Evolutionary conservation across 495 filamentous ascomycete genomes (phyloP).

Genomic region (Penicillium salamii): DNA sequence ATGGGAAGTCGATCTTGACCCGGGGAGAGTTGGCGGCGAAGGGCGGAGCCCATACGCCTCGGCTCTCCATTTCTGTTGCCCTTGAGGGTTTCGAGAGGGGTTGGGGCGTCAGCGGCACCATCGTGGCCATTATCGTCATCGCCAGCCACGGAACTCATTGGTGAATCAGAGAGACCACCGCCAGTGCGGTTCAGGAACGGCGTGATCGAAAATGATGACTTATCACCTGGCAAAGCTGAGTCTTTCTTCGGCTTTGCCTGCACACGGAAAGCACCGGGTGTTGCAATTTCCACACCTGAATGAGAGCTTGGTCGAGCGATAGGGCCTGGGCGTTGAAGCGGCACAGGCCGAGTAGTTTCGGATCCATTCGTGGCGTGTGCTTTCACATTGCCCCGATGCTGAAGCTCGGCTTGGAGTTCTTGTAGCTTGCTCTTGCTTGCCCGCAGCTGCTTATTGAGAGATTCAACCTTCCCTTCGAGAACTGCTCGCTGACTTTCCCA

Average conservation of each 20-base stretch:
- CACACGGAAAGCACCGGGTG: conserved; percentile 59
- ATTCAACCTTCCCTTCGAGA: conserved; percentile 65
- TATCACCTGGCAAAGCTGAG: conserved; percentile 67
- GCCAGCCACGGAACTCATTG: conserved; percentile 33
- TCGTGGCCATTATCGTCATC: conserved; percentile 18
- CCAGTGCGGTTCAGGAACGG: conserved; percentile 82
- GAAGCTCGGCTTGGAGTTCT: conserved; percentile 44
- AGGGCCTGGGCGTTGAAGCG: conserved; percentile 40
- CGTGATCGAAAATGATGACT: conserved; percentile 89
- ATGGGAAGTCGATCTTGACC: conserved; percentile 2
- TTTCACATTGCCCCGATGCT: conserved; percentile 36
- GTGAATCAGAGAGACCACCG: conserved; percentile 46
- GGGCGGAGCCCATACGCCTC: conserved; percentile 4
- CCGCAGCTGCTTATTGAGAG: conserved; percentile 62
- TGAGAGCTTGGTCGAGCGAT: conserved; percentile 39
- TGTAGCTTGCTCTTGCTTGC: conserved; percentile 70
- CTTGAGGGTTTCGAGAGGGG: background rate
- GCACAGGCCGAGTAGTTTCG: conserved; percentile 32
- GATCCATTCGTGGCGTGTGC: conserved; percentile 14
- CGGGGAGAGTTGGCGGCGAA: conserved; percentile 4
- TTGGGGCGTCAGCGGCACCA: background rate
- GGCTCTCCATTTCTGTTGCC: background rate
- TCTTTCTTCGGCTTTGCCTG: conserved; percentile 52
- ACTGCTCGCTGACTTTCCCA: conserved; percentile 54
- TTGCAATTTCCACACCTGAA: conserved; percentile 56